A percentile compares a stretch with the other conserved stretches of the same genome.
These are phyloP conservation scores for Picochlorum sp. DNA, from an alignment of 139 green algal species.

Conservation along the genomic window DNA sequence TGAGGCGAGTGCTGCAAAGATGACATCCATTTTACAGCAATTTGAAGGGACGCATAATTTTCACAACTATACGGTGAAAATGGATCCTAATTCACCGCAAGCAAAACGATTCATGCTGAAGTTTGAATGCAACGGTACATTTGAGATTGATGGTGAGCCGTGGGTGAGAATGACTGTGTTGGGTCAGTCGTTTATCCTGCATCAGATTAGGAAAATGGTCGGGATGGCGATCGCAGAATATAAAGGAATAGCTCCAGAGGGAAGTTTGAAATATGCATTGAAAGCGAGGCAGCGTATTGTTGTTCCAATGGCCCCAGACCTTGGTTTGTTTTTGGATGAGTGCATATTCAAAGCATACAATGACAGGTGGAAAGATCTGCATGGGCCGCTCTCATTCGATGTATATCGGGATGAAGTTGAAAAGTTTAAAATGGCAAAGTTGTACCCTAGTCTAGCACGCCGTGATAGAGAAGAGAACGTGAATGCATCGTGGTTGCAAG, in stretches of 20 bases:
- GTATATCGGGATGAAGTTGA: conserved; percentile 10
- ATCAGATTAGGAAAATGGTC: conserved; percentile 92
- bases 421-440: conserved; percentile 28
- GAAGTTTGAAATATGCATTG: conserved; percentile 42
- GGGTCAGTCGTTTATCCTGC: conserved; percentile 87
- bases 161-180: conserved; percentile 66
- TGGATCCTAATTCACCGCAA: conserved; percentile 23
- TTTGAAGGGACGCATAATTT: conserved; percentile 89
- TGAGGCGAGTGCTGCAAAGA: conserved; percentile 16
- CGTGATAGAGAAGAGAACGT: conserved; percentile 35
- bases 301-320: conserved; percentile 73
- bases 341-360: conserved; percentile 33
- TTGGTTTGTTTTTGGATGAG: conserved; percentile 75
- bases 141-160: conserved; percentile 33
- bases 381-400: conserved; percentile 1
- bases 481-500: conserved; percentile 41
- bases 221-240: conserved; percentile 65
- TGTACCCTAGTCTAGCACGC: conserved; percentile 67
- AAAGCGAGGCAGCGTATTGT: conserved; percentile 12
- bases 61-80: conserved; percentile 78
- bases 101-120: conserved; percentile 63
- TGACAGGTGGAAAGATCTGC: conserved; percentile 17
- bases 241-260: conserved; percentile 33
- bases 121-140: conserved; percentile 40
- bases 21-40: conserved; percentile 60